phyloP scores from a whole-genome alignment of 169 alveolate species.

The Plasmodium gonderi region DNA sequence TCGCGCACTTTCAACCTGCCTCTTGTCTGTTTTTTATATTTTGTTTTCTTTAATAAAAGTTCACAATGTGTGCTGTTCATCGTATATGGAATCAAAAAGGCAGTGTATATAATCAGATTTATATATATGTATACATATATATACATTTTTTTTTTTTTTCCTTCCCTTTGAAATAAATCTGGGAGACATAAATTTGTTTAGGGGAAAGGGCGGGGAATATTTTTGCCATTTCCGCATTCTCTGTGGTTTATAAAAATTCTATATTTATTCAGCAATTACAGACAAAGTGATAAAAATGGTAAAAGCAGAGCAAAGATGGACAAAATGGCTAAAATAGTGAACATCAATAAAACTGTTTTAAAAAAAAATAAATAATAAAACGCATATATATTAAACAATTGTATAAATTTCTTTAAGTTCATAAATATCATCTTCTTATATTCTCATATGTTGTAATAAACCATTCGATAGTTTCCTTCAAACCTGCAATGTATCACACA shows the following conservation, averaged over 20 bases:
- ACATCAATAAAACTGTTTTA: neutral
- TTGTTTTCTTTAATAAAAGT: neutral
- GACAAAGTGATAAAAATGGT: neutral
- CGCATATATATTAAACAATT: neutral
- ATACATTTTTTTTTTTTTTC: neutral
- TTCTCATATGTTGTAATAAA: constrained; percentile 31
- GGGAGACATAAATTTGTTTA: neutral
- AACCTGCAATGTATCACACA: constrained; percentile 17
- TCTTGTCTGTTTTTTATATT: neutral
- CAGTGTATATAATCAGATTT: no score
- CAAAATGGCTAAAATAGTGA: no score
- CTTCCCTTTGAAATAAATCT: neutral
- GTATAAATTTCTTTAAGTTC: neutral
- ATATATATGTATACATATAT: neutral
- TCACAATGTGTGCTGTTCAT: neutral
- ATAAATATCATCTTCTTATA: constrained; percentile 33
- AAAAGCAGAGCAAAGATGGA: no score
- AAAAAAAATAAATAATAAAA: neutral
- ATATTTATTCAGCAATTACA: neutral
- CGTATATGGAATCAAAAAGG: neutral
- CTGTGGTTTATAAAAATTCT: neutral
- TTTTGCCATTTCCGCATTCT: neutral
- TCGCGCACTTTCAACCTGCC: neutral
- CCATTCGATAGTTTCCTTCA: constrained; percentile 72
- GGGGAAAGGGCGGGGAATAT: neutral